Base-by-base conservation (phyloP, 805 yeast species). In the Suhomyces sp. region DNA sequence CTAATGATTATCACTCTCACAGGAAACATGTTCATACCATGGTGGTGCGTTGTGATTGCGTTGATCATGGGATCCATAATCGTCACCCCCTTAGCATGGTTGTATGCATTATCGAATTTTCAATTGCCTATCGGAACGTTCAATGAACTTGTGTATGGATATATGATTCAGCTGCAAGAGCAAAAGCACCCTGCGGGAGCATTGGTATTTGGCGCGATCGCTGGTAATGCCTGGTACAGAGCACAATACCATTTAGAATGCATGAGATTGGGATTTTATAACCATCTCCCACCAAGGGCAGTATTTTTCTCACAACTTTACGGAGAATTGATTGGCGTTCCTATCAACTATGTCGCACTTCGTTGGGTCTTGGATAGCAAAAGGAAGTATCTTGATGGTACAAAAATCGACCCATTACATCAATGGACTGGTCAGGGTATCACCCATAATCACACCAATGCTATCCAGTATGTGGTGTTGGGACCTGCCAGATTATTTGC, bases 301-400 rank as follows among this genome's bases (percentile, higher is more conserved):
- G 72, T 76, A 6, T 76, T 77, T 41, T 56, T 71, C 26, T 72
- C 76, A 0, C 81, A 76, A 45, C 43, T 76, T 4, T 63, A 68
- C 44, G 81, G 81, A 1, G 77, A 74, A 42, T 33, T 72, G 11
- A 53, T 76, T 17, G 79, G 79, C 6, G 69, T 72, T n/a, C 76
- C 79, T 4, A 56, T 73, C 43, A 76, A 75, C 45, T 75, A 73
- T 46, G 31, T 64, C 5, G 71, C 77, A 1, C 50, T 76, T 28
- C 58, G 65, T 32, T 74, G 79, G 77, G 70, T 74, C 14, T 36
- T 73, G 19, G 40, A 39, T 3, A 51, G 65, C 17, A 74, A 73
- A 40, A 53, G 61, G 14, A 60, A 57, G 5, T 73, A 50, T 31
- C 51, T 67, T 38, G 39, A 50, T 5, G 71, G 72, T 1, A 38